Evolutionary conservation across 306 rosid species (phyloP).

Genomic region (Rubus parviflorus): DNA sequence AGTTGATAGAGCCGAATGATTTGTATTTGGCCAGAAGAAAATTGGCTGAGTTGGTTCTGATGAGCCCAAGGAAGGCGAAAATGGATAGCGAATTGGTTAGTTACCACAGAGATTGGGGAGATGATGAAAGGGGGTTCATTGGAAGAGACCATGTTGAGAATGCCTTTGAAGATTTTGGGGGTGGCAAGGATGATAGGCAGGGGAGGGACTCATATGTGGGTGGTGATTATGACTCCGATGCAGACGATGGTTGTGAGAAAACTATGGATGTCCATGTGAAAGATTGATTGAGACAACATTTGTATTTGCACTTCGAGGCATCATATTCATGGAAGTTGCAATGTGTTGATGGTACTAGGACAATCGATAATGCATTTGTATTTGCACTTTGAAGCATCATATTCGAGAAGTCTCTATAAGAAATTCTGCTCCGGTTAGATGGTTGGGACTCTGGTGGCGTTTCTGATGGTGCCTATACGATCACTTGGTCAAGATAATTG

Average conservation of each 20-base stretch:
- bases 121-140: conserved; percentile 43
- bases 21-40: conserved; percentile 72
- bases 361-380: too few relatives aligned
- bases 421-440: background rate
- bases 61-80: conserved; percentile 70
- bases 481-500: conserved; percentile 59
- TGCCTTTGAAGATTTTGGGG: conserved; percentile 36
- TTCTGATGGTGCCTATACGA: conserved; percentile 49
- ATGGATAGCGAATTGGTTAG: conserved; percentile 71
- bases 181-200: conserved; percentile 17
- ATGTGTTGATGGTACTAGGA: background rate
- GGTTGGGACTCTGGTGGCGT: conserved; percentile 51
- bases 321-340: background rate
- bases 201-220: conserved; percentile 32
- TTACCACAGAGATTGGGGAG: conserved; percentile 54
- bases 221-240: conserved; percentile 47
- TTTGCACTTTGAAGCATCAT: too few relatives aligned
- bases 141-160: conserved; percentile 46
- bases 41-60: conserved; percentile 67
- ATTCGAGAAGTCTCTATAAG: too few relatives aligned
- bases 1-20: conserved; percentile 72
- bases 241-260: conserved; percentile 41
- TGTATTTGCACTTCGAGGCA: conserved; percentile 8
- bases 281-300: background rate
- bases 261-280: conserved; percentile 21